phyloP scores from a whole-genome alignment of 331 rosid species.

The Rosa hybrid region DNA sequence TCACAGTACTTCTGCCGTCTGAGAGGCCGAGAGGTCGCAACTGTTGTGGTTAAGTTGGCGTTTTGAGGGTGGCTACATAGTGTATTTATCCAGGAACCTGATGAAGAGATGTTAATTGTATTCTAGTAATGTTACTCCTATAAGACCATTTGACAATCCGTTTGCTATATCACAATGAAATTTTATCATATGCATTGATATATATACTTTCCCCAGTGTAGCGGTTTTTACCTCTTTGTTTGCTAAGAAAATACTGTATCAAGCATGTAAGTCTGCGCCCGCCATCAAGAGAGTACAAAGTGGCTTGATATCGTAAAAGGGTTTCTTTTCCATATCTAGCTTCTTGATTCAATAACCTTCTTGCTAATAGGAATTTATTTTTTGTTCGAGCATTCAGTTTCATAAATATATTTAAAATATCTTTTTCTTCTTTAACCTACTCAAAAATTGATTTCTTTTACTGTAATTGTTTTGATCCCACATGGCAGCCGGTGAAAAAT shows the following conservation, averaged over 20 bases:
- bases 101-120: background rate
- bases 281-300: background rate
- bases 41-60: background rate
- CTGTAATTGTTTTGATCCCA: slow-evolving; percentile 1
- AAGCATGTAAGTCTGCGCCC: background rate
- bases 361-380: background rate
- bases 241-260: background rate
- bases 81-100: background rate
- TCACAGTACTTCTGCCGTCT: background rate
- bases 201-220: background rate
- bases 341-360: too few relatives aligned
- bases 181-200: too few relatives aligned
- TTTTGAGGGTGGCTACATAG: background rate
- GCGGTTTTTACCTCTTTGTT: background rate
- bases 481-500: slow-evolving; percentile 38
- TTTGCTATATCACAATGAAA: too few relatives aligned
- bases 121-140: background rate
- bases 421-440: slow-evolving; percentile 1
- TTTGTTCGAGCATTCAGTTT: background rate
- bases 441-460: background rate
- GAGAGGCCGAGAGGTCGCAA: background rate
- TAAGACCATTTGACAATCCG: too few relatives aligned
- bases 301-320: too few relatives aligned
- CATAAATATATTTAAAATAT: background rate
- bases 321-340: too few relatives aligned